Base-by-base conservation (phyloP, 2,329 filamentous ascomycete species). In the Diaporthe batatas region DNA sequence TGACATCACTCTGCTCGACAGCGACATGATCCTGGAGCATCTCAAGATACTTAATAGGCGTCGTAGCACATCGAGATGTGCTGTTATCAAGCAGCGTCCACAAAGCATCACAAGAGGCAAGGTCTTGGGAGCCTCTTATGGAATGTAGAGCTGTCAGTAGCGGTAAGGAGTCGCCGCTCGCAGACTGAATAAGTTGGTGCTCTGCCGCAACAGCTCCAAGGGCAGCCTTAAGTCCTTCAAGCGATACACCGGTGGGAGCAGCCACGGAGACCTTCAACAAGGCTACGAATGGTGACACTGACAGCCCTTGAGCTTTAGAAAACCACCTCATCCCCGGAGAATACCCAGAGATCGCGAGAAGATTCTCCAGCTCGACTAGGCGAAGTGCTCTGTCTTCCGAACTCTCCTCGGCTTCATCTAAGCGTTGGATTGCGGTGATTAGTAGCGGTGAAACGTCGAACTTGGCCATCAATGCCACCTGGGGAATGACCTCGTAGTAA, bases 271-370 rank as follows among this genome's bases (percentile, higher is more conserved):
- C 84, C 73, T 87, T 90, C 7, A 96, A 81, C 29, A 96, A 86
- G 0, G 91, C 91, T n/a, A 90, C 89, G 75, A 95, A 94, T 0
- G 93, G 92, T 5, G 93, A 94, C 51, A 89, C 84, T 1, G 82
- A 80, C n/a, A 93, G 84, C 0, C 87, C 87, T 75, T 92, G 89
- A 73, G 85, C 89, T 78, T 93, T 95, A 75, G 93, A 88, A 84
- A 96, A 98, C 96, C 96, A 98, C 75, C 93, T 91, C 91, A 98
- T 96, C 7, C 92, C 91, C 0, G 93, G 91, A 3, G 95, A 97
- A 77, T 92, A 90, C 75, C 91, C 90, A 4, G 95, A 94, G 79
- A 98, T 93, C 39, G 91, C 88, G 23, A 98, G 89, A 23, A 97
- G 85, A 80, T 96, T 93, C 80, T 95, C 92, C 36, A 98, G 84